phyloP scores from a whole-genome alignment of 2,329 filamentous ascomycete genomes.

The Fusarium heterosporum region DNA sequence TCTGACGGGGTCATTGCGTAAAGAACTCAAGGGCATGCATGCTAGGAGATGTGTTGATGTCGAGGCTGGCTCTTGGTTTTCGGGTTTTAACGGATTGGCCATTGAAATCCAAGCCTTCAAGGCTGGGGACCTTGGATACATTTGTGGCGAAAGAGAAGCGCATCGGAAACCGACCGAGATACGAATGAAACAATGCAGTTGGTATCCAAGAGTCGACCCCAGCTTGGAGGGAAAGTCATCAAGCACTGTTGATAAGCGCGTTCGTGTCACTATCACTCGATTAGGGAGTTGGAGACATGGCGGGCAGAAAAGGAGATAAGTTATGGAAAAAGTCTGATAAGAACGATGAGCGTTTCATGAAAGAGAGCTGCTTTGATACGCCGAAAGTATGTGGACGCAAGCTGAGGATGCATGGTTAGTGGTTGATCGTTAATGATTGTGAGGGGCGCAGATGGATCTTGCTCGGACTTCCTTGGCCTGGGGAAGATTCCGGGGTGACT shows the following conservation, averaged over 20 bases:
- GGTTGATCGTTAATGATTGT: slow-evolving; percentile 19
- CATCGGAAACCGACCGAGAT: slow-evolving; percentile 43
- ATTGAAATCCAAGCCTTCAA: neutral
- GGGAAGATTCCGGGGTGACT: slow-evolving; percentile 32
- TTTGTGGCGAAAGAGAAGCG: slow-evolving; percentile 28
- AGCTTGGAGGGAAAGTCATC: neutral
- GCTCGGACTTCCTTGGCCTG: slow-evolving; percentile 13
- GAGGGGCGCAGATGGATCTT: slow-evolving; percentile 29
- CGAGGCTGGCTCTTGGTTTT: slow-evolving; percentile 13
- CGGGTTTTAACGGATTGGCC: slow-evolving; percentile 26
- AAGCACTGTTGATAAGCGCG: slow-evolving; percentile 28
- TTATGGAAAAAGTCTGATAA: slow-evolving; percentile 16
- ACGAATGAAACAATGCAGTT: slow-evolving; percentile 22
- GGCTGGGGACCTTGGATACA: slow-evolving; percentile 3
- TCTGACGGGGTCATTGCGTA: slow-evolving; percentile 30
- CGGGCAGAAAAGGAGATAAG: slow-evolving; percentile 19
- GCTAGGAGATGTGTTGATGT: neutral
- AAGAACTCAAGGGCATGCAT: slow-evolving; percentile 17
- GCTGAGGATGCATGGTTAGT: slow-evolving; percentile 27
- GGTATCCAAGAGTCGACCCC: slow-evolving; percentile 13
- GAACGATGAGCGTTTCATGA: slow-evolving; percentile 25
- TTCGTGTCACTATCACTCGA: slow-evolving; percentile 25
- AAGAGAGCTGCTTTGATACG: slow-evolving; percentile 11
- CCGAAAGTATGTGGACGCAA: slow-evolving; percentile 9
- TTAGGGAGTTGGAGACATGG: slow-evolving; percentile 31